A percentile compares a stretch with the other conserved stretches of the same genome.
These are phyloP conservation scores for Escallonia herrerae DNA, from an alignment of 129 eudicot genomes.

Conservation along the genomic window DNA sequence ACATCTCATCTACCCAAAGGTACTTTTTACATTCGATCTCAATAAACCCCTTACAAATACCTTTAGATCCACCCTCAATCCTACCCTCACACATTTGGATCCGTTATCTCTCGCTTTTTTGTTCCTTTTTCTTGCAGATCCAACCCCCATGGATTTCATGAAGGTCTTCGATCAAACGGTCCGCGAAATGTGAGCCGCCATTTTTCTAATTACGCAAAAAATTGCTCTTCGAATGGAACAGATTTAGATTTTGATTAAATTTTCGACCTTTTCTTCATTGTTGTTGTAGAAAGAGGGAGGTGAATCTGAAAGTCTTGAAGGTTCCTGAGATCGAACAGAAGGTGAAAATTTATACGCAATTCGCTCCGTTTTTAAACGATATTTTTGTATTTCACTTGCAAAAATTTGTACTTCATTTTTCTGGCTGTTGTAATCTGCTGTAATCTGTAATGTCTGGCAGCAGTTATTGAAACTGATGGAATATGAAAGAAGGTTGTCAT, in stretches of 20 bases:
- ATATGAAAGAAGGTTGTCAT: too few species aligned
- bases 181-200: conserved; percentile 70
- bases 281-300: conserved; percentile 89
- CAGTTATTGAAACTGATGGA: too few species aligned
- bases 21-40: not conserved
- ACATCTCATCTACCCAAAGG: conserved; percentile 7
- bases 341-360: conserved; percentile 31
- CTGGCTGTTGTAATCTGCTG: too few species aligned
- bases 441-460: too few species aligned
- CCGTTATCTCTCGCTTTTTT: not conserved
- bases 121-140: conserved; percentile 28
- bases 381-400: too few species aligned
- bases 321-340: conserved; percentile 99
- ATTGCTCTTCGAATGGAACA: too few species aligned
- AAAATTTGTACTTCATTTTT: too few species aligned
- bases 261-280: not conserved
- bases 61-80: conserved; percentile 20
- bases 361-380: too few species aligned
- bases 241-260: conserved; percentile 1
- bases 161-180: conserved; percentile 98
- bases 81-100: conserved; percentile 1
- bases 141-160: conserved; percentile 83
- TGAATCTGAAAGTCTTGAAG: conserved; percentile 96
- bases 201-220: not conserved
- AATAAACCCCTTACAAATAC: not conserved